Percentiles rank a stretch among this genome's conserved stretches.
Conservation (phyloP, 768 basidiomycete species). For the Suillus placidus region DNA sequence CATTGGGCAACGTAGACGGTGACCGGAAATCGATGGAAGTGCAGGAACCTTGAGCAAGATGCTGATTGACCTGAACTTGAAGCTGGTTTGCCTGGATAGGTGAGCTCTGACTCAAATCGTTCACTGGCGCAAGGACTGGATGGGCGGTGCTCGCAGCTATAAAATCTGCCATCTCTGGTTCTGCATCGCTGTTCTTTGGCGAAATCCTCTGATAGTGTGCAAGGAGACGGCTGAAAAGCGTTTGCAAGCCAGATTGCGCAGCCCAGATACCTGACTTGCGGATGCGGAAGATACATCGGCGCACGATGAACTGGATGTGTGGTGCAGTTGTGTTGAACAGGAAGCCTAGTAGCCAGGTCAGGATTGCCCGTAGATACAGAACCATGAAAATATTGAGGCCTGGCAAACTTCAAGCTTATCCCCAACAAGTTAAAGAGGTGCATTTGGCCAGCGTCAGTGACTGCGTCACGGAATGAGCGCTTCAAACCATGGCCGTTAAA, state of each 20-base stretch:
- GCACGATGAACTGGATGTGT: background rate
- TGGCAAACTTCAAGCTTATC: too few species aligned
- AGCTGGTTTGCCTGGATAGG: background rate
- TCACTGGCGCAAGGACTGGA: background rate
- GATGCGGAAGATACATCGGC: background rate
- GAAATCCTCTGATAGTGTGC: too few species aligned
- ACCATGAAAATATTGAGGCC: too few species aligned
- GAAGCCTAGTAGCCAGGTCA: background rate
- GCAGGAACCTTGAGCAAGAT: background rate
- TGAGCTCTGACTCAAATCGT: background rate
- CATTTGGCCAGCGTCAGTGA: too few species aligned
- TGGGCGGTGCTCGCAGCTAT: background rate
- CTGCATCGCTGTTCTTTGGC: background rate
- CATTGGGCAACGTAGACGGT: too few species aligned
- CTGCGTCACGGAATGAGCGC: background rate
- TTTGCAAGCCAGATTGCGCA: background rate
- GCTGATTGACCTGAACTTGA: background rate
- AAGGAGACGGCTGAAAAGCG: background rate
- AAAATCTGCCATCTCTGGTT: background rate
- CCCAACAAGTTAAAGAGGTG: too few species aligned
- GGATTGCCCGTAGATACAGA: too few species aligned
- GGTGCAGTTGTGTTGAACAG: background rate
- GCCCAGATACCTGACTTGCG: background rate
- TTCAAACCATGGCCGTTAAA: too few species aligned
- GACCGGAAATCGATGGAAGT: background rate